phyloP scores from a whole-genome alignment of 2,329 filamentous ascomycete species.

The Tolypocladium tropicale region DNA sequence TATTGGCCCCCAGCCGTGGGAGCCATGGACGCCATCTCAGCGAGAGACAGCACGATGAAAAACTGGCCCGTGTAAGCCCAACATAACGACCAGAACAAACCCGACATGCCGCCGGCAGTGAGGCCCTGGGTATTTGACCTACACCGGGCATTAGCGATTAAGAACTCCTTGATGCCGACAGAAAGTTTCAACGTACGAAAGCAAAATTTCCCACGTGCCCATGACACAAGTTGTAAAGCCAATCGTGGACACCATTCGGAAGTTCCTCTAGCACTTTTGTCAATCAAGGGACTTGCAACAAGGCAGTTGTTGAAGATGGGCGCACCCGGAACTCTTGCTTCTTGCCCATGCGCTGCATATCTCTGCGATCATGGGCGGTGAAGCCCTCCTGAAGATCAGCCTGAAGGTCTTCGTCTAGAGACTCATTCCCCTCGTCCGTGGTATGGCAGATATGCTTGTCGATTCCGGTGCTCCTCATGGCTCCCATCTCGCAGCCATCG shows the following conservation, averaged over 20 bases:
- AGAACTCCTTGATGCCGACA: background rate
- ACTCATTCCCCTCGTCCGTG: background rate
- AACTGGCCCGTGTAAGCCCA: constrained; percentile 13
- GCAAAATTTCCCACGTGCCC: constrained; percentile 31
- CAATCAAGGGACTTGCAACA: background rate
- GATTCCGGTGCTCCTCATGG: background rate
- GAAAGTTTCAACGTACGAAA: constrained; percentile 22
- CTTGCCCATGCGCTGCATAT: constrained; percentile 13
- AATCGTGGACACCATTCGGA: constrained; percentile 33
- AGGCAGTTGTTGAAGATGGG: background rate
- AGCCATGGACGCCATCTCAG: constrained; percentile 42
- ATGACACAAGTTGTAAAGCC: constrained; percentile 36
- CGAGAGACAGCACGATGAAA: constrained; percentile 31
- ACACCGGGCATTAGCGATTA: constrained; percentile 15
- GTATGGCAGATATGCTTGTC: background rate
- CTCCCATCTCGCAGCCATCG: background rate
- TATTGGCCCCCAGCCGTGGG: constrained; percentile 49
- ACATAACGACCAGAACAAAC: constrained; percentile 9
- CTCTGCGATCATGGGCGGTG: constrained; percentile 7
- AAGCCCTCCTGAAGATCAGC: constrained; percentile 1
- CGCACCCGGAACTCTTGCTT: constrained; percentile 6
- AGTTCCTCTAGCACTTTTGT: constrained; percentile 23
- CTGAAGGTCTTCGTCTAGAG: constrained; percentile 4
- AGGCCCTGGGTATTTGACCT: constrained; percentile 17
- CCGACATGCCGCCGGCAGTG: constrained; percentile 7